phyloP scores from a whole-genome alignment of 2,329 filamentous ascomycete genomes.

The Dactylellina haptotyla region DNA sequence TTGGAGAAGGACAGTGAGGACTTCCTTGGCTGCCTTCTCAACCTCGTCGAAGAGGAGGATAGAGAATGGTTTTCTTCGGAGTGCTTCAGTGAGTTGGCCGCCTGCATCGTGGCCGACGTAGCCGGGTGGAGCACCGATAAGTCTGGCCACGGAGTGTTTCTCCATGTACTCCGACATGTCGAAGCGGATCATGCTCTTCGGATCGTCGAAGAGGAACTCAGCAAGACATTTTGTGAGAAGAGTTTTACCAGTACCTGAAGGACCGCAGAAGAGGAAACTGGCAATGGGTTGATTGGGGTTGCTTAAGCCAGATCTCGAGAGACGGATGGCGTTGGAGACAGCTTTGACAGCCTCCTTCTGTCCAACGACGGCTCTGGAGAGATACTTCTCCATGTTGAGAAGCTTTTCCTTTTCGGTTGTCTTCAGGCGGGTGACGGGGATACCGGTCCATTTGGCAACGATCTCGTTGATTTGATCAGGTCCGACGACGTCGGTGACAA shows the following conservation, averaged over 20 bases:
- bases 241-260: constrained; percentile 97
- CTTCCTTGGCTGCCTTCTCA: constrained; percentile 97
- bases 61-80: constrained; percentile 94
- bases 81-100: constrained; percentile 92
- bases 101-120: constrained; percentile 97
- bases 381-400: constrained; percentile 91
- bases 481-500: constrained; percentile 92
- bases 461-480: constrained; percentile 99
- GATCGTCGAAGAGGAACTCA: constrained; percentile 96
- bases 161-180: constrained; percentile 99
- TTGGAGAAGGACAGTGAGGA: constrained; percentile 95
- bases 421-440: constrained; percentile 91
- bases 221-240: constrained; percentile 95
- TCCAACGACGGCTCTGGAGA: constrained; percentile 86
- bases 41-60: constrained; percentile 98
- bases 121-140: constrained; percentile 97
- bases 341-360: constrained; percentile 92
- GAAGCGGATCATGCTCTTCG: constrained; percentile 97
- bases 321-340: constrained; percentile 93
- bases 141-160: constrained; percentile 89
- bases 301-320: constrained; percentile 90
- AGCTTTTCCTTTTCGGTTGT: constrained; percentile 98
- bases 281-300: constrained; percentile 93
- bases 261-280: constrained; percentile 98
- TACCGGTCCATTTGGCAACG: constrained; percentile 96